Evolutionary conservation across 257 asterid genomes (phyloP).

Genomic region (Galeopsis tetrahit): DNA sequence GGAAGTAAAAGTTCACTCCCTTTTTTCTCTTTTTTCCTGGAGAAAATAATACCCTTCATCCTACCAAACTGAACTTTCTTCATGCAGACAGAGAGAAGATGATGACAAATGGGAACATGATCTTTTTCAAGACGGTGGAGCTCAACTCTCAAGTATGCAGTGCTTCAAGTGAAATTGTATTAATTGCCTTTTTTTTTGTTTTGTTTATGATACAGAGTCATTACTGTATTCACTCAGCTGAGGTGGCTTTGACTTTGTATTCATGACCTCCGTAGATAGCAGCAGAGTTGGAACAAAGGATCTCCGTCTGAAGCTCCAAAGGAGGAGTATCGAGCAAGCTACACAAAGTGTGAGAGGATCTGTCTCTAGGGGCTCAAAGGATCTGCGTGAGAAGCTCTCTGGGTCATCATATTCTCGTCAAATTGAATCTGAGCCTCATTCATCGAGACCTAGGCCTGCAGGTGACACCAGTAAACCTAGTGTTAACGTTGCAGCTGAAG

Average conservation of each 20-base stretch:
- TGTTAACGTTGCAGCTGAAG: slow-evolving; percentile 57
- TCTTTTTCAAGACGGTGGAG: slow-evolving; percentile 51
- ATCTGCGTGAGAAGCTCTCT: slow-evolving; percentile 83
- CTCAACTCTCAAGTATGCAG: slow-evolving; percentile 59
- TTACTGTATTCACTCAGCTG: slow-evolving; percentile 26
- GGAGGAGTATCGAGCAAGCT: slow-evolving; percentile 56
- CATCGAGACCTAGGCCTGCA: slow-evolving; percentile 46
- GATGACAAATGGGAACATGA: slow-evolving; percentile 81
- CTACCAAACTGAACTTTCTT: slow-evolving; percentile 27
- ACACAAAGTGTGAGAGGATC: slow-evolving; percentile 55
- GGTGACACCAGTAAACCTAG: slow-evolving; percentile 60
- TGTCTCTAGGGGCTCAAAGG: slow-evolving; percentile 59
- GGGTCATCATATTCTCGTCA: slow-evolving; percentile 56
- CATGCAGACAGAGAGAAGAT: slow-evolving; percentile 73
- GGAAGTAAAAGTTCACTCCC: slow-evolving; percentile 16
- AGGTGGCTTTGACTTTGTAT: slow-evolving; percentile 29
- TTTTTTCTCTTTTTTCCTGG: slow-evolving; percentile 3
- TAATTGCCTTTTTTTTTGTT: slow-evolving; percentile 23
- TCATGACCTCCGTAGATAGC: slow-evolving; percentile 51
- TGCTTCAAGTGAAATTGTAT: slow-evolving; percentile 26
- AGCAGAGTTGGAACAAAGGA: slow-evolving; percentile 64
- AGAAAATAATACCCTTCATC: slow-evolving; percentile 15
- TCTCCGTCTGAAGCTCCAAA: slow-evolving; percentile 83
- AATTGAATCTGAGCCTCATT: slow-evolving; percentile 44
- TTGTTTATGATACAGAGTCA: slow-evolving; percentile 28